Conservation (phyloP, 2,329 filamentous ascomycete genomes). For the Fusarium compactum region DNA sequence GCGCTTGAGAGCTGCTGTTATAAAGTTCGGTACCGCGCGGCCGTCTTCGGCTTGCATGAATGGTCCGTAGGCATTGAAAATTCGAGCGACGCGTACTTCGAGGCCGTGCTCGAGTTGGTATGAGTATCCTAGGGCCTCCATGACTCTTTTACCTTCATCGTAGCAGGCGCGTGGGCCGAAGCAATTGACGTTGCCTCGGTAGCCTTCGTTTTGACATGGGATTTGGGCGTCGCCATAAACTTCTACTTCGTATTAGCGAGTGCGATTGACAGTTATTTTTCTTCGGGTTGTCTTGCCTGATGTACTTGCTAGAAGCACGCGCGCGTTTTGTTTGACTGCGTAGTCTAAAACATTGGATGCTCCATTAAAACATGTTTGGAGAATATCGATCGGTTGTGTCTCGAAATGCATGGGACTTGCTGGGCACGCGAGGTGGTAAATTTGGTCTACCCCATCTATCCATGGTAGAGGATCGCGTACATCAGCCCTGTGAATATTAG, state of each 20-base stretch:
- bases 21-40: constrained; percentile 38
- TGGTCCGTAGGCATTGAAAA: constrained; percentile 39
- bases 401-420: constrained; percentile 37
- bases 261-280: rapidly evolving
- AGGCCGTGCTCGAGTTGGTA: constrained; percentile 40
- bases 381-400: constrained; percentile 33
- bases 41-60: constrained; percentile 31
- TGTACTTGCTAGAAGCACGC: constrained; percentile 33
- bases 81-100: constrained; percentile 41
- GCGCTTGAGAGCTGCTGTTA: constrained; percentile 30
- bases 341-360: constrained; percentile 35
- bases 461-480: constrained; percentile 33
- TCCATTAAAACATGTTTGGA: constrained; percentile 39
- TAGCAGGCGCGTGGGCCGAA: constrained; percentile 57
- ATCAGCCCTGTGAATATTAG: constrained; percentile 14
- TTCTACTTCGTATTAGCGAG: background rate
- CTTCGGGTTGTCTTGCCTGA: constrained; percentile 8
- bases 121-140: constrained; percentile 53
- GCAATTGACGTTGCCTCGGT: constrained; percentile 57
- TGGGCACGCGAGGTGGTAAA: constrained; percentile 39
- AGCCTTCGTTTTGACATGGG: constrained; percentile 40
- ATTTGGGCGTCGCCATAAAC: constrained; percentile 36
- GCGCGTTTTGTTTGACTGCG: constrained; percentile 33
- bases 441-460: constrained; percentile 32
- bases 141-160: constrained; percentile 57